Evolutionary conservation across 2,329 filamentous ascomycete species (phyloP).

Genomic region (Cephalotrichum gorgonifer): DNA sequence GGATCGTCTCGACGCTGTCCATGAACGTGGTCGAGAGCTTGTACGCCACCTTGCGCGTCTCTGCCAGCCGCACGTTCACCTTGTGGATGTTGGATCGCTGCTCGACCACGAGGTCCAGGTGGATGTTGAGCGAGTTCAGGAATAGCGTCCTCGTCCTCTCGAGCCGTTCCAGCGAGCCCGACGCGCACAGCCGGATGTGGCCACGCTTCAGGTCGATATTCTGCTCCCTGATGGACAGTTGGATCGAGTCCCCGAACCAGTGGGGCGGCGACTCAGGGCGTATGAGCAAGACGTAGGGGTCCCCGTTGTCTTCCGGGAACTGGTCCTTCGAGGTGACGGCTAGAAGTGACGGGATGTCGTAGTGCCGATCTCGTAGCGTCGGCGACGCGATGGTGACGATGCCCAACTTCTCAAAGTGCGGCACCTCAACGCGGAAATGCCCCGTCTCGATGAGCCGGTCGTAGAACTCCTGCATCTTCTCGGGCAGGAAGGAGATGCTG

Average conservation of each 20-base stretch:
- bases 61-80: conserved; percentile 82
- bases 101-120: conserved; percentile 82
- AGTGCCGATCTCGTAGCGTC: conserved; percentile 60
- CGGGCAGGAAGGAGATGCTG: conserved; percentile 63
- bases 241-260: conserved; percentile 73
- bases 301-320: conserved; percentile 58
- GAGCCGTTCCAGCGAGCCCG: conserved; percentile 71
- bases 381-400: conserved; percentile 80
- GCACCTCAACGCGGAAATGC: conserved; percentile 77
- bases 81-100: conserved; percentile 87
- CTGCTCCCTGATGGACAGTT: conserved; percentile 63
- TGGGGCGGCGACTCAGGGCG: conserved; percentile 66
- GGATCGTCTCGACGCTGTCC: conserved; percentile 92
- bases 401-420: conserved; percentile 59
- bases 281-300: conserved; percentile 79
- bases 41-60: conserved; percentile 91
- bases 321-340: conserved; percentile 52
- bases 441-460: conserved; percentile 71
- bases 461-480: conserved; percentile 65
- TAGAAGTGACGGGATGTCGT: conserved; percentile 78
- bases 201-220: conserved; percentile 78
- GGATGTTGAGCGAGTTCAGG: conserved; percentile 66
- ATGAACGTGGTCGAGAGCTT: conserved; percentile 97
- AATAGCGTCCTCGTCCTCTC: conserved; percentile 71
- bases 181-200: conserved; percentile 77